phyloP scores from a whole-genome alignment of 1,284 basidiomycete genomes.

The Cutaneotrichosporon daszewskae region DNA sequence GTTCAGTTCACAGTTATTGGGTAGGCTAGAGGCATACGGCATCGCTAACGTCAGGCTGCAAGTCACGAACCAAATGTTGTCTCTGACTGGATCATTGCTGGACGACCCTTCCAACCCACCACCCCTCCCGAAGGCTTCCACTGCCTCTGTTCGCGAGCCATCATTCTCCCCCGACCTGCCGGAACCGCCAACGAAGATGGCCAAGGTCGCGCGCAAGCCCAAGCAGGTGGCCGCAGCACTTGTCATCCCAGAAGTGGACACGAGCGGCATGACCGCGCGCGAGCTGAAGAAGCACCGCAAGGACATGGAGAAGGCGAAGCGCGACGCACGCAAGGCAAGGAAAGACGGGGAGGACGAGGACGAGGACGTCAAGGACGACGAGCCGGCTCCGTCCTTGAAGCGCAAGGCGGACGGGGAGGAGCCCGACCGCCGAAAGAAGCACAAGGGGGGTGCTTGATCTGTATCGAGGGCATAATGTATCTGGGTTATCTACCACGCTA shows the following conservation, averaged over 20 bases:
- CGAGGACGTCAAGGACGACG: constrained; percentile 15
- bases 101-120: constrained; percentile 71
- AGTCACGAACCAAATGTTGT: constrained; percentile 91
- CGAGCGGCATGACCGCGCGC: constrained; percentile 25
- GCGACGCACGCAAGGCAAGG: constrained; percentile 37
- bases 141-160: constrained; percentile 12
- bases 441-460: no score
- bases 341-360: constrained; percentile 22
- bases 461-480: constrained; percentile 31
- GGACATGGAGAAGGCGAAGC: constrained; percentile 38
- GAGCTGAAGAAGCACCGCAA: constrained; percentile 41
- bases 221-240: constrained; percentile 3
- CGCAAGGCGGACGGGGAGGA: constrained; percentile 28
- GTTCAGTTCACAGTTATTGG: constrained; percentile 86
- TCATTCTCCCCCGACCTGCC: constrained; percentile 25
- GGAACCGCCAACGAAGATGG: constrained; percentile 14
- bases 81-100: constrained; percentile 83
- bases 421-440: constrained; percentile 21
- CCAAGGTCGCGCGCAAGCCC: neutral
- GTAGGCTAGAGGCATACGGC: constrained; percentile 50
- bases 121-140: constrained; percentile 19
- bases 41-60: constrained; percentile 60
- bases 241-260: constrained; percentile 22
- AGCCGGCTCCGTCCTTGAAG: constrained; percentile 14
- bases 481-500: neutral